Percentiles rank a stretch among this genome's conserved stretches.
phyloP scores from a whole-genome alignment of 495 filamentous ascomycete genomes.

The Penicillium verhagenii region DNA sequence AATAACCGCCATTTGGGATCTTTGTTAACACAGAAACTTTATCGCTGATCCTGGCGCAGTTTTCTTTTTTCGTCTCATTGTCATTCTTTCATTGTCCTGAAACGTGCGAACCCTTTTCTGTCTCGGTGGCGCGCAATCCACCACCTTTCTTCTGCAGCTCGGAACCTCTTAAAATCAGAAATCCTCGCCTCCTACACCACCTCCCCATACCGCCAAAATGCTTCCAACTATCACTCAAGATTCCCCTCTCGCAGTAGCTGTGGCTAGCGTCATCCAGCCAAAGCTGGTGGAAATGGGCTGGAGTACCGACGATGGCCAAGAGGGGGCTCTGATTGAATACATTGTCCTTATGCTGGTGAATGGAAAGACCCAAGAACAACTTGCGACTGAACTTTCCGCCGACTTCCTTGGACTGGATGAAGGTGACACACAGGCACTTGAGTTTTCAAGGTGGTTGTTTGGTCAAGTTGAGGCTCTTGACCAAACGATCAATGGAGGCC shows the following conservation, averaged over 20 bases:
- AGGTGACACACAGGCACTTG: constrained; percentile 76
- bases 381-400: constrained; percentile 82
- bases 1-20: not conserved
- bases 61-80: not conserved
- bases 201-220: constrained; percentile 14
- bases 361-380: constrained; percentile 85
- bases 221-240: constrained; percentile 19
- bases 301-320: constrained; percentile 76
- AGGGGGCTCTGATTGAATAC: constrained; percentile 86
- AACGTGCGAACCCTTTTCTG: constrained; percentile 4
- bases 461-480: constrained; percentile 71
- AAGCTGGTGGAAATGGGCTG: constrained; percentile 95
- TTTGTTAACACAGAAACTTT: not conserved
- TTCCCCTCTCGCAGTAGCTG: constrained; percentile 71
- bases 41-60: not conserved
- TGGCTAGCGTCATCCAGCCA: constrained; percentile 78
- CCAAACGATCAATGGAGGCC: constrained; percentile 52
- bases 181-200: not conserved
- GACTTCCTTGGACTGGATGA: constrained; percentile 82
- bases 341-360: constrained; percentile 96
- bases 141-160: not conserved
- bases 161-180: not conserved
- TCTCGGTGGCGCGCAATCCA: constrained; percentile 19
- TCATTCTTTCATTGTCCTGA: constrained; percentile 2
- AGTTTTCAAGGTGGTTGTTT: constrained; percentile 91